These are phyloP conservation scores for Fusarium foetens DNA, from an alignment of 2,329 filamentous ascomycete genomes.

Conservation along the genomic window DNA sequence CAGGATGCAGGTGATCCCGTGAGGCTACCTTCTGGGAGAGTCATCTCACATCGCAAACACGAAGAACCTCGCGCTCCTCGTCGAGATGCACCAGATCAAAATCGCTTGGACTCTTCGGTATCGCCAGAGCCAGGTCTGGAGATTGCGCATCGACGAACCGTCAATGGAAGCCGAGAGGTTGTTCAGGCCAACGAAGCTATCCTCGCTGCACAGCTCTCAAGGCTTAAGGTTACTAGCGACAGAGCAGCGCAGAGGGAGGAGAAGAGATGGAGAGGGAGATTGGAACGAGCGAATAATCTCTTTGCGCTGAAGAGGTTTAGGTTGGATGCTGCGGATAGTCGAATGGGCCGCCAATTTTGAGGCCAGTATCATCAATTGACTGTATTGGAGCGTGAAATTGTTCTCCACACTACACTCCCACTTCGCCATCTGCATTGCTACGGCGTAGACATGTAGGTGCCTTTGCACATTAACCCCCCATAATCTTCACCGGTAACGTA, in stretches of 20 bases:
- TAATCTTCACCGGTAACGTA: too few relatives aligned
- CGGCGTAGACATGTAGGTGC: too few relatives aligned
- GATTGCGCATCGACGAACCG: neutral
- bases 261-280: neutral
- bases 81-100: rapidly evolving
- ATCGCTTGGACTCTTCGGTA: too few relatives aligned
- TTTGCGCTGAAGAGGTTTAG: neutral
- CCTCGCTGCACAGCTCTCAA: neutral
- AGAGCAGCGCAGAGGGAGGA: neutral
- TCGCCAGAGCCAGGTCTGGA: neutral
- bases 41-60: neutral
- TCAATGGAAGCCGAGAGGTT: neutral
- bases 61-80: neutral
- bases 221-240: neutral
- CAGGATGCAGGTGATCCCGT: rapidly evolving
- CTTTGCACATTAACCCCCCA: too few relatives aligned
- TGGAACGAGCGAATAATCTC: neutral
- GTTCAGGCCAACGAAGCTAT: neutral
- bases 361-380: too few relatives aligned
- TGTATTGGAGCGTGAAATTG: too few relatives aligned
- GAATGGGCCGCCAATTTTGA: neutral
- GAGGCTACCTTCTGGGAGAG: neutral
- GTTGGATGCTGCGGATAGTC: neutral
- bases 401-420: too few relatives aligned
- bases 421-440: too few relatives aligned